Base-by-base conservation (phyloP, 257 asterid species). In the Scutellaria baicalensis region DNA sequence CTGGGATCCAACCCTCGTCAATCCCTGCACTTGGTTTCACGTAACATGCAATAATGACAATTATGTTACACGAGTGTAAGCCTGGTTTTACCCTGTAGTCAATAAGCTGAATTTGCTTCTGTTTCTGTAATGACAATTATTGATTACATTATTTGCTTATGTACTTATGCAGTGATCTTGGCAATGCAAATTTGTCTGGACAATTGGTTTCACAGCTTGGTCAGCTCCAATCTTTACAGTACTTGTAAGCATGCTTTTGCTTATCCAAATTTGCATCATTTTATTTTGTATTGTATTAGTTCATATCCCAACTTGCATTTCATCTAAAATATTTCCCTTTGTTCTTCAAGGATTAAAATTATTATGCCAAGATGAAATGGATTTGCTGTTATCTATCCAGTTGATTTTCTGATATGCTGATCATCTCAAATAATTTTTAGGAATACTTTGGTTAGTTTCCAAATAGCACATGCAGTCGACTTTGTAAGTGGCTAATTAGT, bases 1-100 rank as follows among this genome's bases (percentile, higher is more conserved):
- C 78, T 94, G 99, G 99, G 97, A 94, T 74, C 78, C 96, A 16
- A 89, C 97, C 35, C 97, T 91, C 47, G 99, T 91, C 68, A 94
- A 94, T 79, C 99, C 97, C 9, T 94, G 99, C 71, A 91, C 97
- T 56, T 93, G 99, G 99, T 91, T 91, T 80, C 97, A 93, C 31
- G 96, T 93, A 20, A 89, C 96, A 0, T 94, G 99, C 90, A 91
- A 83, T 79, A 79, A 77, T 23, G 97, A 88, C 7, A 89, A 94
- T 72, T 77, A 79, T 39, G 99, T 94, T 64, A 94, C 95, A 5
- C 82, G 97, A 85, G 97, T 94, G 99, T 94, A 80, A 83, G 96
- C 72, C 66, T 39, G 51, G n/a, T 55, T 66, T 4, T 39, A 4
- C 62, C 59, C 47, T 70, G 8, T 23, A 21, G 6, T 50, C 40